phyloP scores from a whole-genome alignment of 2,329 filamentous ascomycete species.

The Diaporthe australafricana region DNA sequence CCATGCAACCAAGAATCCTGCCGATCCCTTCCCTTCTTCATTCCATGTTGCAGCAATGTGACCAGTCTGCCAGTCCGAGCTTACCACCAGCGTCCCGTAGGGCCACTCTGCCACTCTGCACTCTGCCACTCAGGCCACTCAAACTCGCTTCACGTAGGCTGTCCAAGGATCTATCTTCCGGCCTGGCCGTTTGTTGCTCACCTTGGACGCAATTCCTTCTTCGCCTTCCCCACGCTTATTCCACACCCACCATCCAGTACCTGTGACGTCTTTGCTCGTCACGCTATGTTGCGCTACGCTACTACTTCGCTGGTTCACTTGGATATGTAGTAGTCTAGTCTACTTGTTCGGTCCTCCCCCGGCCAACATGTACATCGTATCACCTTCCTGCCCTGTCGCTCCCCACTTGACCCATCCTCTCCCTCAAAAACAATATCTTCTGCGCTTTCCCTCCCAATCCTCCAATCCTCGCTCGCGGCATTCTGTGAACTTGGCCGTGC shows the following conservation, averaged over 20 bases:
- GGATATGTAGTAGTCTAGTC: no score
- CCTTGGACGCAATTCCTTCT: neutral
- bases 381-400: neutral
- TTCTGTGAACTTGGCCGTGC: neutral
- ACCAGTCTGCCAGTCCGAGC: neutral
- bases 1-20: neutral
- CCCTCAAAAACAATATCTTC: neutral
- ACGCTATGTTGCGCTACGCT: neutral
- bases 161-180: neutral
- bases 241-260: neutral
- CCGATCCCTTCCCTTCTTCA: slow-evolving; percentile 1
- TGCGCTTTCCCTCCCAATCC: neutral
- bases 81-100: neutral
- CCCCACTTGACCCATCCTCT: neutral
- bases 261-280: slow-evolving; percentile 12
- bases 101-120: neutral
- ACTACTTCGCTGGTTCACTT: no score
- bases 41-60: slow-evolving; percentile 11
- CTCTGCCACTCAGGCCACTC: no score
- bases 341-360: neutral
- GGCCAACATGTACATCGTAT: neutral
- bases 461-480: no score
- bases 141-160: neutral
- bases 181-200: neutral
- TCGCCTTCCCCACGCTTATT: neutral